Percentiles rank a stretch among this genome's conserved stretches.
Conservation (phyloP, 148 eudicot species). For the Gaultheria prostrata region DNA sequence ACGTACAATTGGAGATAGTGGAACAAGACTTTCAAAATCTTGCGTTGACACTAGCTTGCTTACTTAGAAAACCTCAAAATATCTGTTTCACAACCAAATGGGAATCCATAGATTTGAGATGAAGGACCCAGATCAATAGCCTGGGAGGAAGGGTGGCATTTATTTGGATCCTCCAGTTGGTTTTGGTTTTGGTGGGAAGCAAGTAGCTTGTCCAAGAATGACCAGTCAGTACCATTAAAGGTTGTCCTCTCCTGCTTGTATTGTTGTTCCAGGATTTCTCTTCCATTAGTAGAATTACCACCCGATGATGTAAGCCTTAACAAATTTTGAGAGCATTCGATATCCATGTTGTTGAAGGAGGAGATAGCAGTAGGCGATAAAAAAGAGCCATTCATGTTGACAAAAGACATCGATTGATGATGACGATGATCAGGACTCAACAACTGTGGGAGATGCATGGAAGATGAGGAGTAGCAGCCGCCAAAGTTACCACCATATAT, state of each 20-base stretch:
- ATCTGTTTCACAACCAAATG: slow-evolving; percentile 50
- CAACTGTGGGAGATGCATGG: slow-evolving; percentile 76
- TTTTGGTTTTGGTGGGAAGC: slow-evolving; percentile 42
- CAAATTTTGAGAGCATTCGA: slow-evolving; percentile 38
- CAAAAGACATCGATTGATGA: neutral
- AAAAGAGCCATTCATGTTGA: slow-evolving; percentile 13
- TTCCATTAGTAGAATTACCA: neutral
- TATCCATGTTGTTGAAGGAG: slow-evolving; percentile 31
- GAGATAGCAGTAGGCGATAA: slow-evolving; percentile 13
- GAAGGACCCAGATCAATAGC: slow-evolving; percentile 24
- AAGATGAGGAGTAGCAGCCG: slow-evolving; percentile 18
- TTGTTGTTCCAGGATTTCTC: slow-evolving; percentile 23
- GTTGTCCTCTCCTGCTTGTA: slow-evolving; percentile 20
- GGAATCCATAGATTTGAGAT: slow-evolving; percentile 32
- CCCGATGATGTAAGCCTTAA: slow-evolving; percentile 37
- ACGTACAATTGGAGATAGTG: neutral
- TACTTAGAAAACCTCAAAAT: slow-evolving; percentile 44
- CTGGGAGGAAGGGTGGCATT: slow-evolving; percentile 28
- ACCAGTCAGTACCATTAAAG: slow-evolving; percentile 34
- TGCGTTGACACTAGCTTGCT: neutral
- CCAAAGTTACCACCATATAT: slow-evolving; percentile 29
- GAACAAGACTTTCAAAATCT: neutral
- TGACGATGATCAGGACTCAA: slow-evolving; percentile 42
- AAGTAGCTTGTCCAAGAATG: slow-evolving; percentile 82
- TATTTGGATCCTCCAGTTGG: slow-evolving; percentile 30